Base-by-base conservation (phyloP, 2,329 filamentous ascomycete species). In the Nemania sp. region DNA sequence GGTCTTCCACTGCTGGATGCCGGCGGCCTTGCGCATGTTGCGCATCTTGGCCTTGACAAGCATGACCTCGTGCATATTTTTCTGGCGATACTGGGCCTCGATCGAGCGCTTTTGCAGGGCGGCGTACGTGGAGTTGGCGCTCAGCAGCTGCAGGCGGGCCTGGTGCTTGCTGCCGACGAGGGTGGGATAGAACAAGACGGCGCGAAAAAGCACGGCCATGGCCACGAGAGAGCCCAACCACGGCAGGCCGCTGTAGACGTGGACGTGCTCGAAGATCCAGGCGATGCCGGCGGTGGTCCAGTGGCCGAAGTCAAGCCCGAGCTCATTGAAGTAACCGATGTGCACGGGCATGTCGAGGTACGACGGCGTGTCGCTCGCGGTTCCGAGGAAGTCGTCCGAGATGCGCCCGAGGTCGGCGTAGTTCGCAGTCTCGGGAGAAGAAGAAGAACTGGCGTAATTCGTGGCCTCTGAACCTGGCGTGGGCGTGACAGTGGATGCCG, bases 241-340 rank as follows among this genome's bases (percentile, higher is more conserved):
- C 11, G 91, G 90, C 50, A 90, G 73, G 30, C 88, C 90, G 1
- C 72, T 75, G 63, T 80, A 86, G 57, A 97, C 77, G 73, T 99
- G 91, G 34, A 95, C 69, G 68, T 93, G 85, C 76, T 99, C 94
- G 9, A 97, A 74, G 2, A 83, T 19, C 79, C 81, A 92, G 73
- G 97, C 80, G 71, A 94, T 84, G 14, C 83, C 61, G 3, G 86
- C 75, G 0, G 91, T 90, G 5, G 89, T 83, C 14, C 93, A 93
- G 76, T 78, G 92, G 68, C 93, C 91, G 66, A 88, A 97, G 65
- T 97, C 90, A 19, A 99, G 76, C 3, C 94, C 94, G 9, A 97
- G 77, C 6, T 84, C 80, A 63, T 89, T 83, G 54, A 99, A 77
- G 67, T 92, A 97, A 58, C 94, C 94, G 54, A 96, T 82, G 45